Evolutionary conservation across 225 moss, liverwort and hornwort genomes (phyloP).

Genomic region (Thuidium tamariscinum): DNA sequence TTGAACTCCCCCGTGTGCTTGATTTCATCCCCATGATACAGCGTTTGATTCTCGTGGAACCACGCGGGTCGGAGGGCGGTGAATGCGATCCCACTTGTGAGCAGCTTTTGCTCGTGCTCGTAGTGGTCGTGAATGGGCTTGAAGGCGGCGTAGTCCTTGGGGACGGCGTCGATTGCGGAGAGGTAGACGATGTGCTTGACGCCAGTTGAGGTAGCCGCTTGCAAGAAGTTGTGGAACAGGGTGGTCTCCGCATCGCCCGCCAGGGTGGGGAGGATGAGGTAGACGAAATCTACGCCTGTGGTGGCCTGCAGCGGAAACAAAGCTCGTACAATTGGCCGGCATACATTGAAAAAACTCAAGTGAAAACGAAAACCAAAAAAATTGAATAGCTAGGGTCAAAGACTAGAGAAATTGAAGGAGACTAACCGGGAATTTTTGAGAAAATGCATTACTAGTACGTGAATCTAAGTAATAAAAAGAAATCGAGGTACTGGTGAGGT

Average conservation of each 20-base stretch:
- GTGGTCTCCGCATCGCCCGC: not conserved
- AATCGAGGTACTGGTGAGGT: not conserved
- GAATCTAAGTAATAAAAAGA: no score
- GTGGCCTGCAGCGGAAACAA: not conserved
- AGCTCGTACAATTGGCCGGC: not conserved
- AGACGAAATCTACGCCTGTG: slow-evolving; percentile 4
- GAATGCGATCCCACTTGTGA: not conserved
- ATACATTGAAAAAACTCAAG: not conserved
- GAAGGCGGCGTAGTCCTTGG: not conserved
- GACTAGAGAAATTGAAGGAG: not conserved
- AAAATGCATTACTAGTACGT: not conserved
- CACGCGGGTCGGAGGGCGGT: slow-evolving; percentile 11
- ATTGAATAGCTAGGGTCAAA: not conserved
- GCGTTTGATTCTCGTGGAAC: slow-evolving; percentile 14
- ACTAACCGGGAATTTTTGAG: no score
- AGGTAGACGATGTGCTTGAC: slow-evolving; percentile 23
- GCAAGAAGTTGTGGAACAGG: slow-evolving; percentile 8
- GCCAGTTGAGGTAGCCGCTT: not conserved
- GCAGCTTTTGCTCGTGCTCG: slow-evolving; percentile 10
- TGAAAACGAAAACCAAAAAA: not conserved
- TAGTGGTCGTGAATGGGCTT: not conserved
- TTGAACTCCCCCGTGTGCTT: not conserved
- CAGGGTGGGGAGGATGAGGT: slow-evolving; percentile 9
- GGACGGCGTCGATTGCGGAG: not conserved
- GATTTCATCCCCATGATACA: not conserved